phyloP scores from a whole-genome alignment of 345 rosid species.

The Eucalyptus curtisii region DNA sequence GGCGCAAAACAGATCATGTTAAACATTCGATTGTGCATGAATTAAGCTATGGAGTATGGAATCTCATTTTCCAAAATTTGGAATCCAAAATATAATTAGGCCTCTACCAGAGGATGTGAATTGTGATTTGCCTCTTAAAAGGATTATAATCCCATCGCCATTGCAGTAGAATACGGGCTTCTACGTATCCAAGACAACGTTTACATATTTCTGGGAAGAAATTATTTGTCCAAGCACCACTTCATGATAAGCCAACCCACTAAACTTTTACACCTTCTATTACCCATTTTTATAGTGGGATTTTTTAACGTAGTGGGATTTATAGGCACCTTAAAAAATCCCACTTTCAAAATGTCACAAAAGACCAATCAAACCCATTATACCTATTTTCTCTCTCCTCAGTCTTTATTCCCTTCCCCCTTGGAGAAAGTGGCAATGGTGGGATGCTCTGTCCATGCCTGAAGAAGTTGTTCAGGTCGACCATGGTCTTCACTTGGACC shows the following conservation, averaged over 20 bases:
- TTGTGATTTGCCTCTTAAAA: background rate
- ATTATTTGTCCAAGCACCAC: background rate
- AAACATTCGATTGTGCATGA: background rate
- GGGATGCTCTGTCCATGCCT: slow-evolving; percentile 59
- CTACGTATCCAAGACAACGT: background rate
- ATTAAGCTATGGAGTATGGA: background rate
- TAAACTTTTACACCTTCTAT: background rate
- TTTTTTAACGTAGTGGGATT: background rate
- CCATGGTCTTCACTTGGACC: slow-evolving; percentile 25
- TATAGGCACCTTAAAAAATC: background rate
- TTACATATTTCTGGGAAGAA: background rate
- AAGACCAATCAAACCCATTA: background rate
- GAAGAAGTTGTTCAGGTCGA: slow-evolving; percentile 50
- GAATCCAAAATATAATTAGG: background rate
- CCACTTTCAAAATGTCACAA: background rate
- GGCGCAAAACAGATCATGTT: background rate
- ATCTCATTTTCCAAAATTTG: background rate
- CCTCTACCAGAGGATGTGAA: background rate
- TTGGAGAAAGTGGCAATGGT: background rate
- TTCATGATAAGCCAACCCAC: background rate
- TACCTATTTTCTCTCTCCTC: background rate
- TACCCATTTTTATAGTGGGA: background rate
- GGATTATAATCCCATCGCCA: background rate
- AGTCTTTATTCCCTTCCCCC: background rate
- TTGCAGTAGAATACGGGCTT: background rate